These are phyloP conservation scores for Alnus glutinosa DNA, from an alignment of 306 rosid genomes.

Conservation along the genomic window DNA sequence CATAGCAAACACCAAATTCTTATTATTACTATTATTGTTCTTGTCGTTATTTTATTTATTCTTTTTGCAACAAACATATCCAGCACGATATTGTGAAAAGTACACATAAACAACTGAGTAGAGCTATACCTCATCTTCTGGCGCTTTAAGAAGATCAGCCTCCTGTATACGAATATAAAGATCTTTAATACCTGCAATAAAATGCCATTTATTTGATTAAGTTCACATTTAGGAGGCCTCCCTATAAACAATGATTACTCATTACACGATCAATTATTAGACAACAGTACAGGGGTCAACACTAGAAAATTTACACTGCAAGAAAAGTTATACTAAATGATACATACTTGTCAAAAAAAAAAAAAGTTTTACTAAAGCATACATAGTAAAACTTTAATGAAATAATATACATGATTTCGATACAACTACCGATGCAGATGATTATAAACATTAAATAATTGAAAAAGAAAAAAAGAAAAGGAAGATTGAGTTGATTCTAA, in stretches of 20 bases:
- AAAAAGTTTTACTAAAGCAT: neutral
- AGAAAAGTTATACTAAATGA: neutral
- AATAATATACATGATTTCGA: neutral
- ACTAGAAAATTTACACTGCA: neutral
- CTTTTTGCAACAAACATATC: neutral
- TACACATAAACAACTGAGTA: conserved; percentile 9
- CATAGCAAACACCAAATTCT: neutral
- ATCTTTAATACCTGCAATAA: conserved; percentile 57
- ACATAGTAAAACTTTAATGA: neutral
- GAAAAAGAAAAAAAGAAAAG: neutral
- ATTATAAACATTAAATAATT: neutral
- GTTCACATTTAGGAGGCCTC: neutral
- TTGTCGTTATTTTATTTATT: neutral
- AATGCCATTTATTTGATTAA: conserved; percentile 22
- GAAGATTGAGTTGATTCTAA: neutral
- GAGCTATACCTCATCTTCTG: conserved; percentile 67
- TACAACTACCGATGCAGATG: neutral
- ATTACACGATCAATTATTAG: neutral
- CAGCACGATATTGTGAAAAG: neutral
- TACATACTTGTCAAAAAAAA: neutral
- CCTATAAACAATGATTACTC: neutral
- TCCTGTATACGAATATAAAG: conserved; percentile 61
- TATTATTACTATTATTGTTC: neutral
- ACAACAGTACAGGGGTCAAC: neutral
- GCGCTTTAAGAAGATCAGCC: conserved; percentile 68